Evolutionary conservation across 148 eudicot species (phyloP).

Genomic region (Rhododendron kiyosumense): DNA sequence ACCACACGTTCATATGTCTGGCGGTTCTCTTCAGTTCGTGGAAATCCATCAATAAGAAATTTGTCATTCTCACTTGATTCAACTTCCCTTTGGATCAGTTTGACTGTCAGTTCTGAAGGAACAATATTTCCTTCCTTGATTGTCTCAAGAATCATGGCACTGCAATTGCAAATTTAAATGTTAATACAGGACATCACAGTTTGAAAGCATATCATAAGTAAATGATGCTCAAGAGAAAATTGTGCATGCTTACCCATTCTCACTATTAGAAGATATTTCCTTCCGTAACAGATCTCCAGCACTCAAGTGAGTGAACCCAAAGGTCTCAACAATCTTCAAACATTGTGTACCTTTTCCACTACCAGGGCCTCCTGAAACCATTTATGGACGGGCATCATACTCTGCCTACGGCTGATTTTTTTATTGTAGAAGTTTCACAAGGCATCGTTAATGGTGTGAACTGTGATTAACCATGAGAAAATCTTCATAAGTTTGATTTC

Average conservation of each 20-base stretch:
- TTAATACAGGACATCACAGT: conserved; percentile 14
- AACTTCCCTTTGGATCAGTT: conserved; percentile 68
- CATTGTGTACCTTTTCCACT: conserved; percentile 99
- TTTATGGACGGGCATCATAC: conserved; percentile 8
- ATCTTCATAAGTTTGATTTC: not conserved
- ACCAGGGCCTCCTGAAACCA: conserved; percentile 85
- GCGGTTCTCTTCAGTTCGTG: conserved; percentile 88
- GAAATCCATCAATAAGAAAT: conserved; percentile 93
- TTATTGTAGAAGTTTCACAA: not conserved
- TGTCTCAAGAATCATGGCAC: conserved; percentile 68
- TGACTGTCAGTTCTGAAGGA: conserved; percentile 88
- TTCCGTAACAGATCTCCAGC: conserved; percentile 87
- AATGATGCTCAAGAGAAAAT: conserved; percentile 13
- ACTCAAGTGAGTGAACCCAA: conserved; percentile 86
- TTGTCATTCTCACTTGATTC: conserved; percentile 52
- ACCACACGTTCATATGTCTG: conserved; percentile 74
- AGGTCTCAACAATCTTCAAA: conserved; percentile 62
- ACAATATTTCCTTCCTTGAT: conserved; percentile 89
- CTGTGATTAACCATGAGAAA: not conserved
- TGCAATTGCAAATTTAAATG: conserved; percentile 31
- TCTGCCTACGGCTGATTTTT: not conserved
- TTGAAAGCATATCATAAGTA: not conserved
- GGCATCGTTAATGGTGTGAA: not conserved
- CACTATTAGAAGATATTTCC: conserved; percentile 60
- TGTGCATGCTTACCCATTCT: conserved; percentile 50